Percentiles rank a stretch among this genome's conserved stretches.
Conservation (phyloP, 441 rosid genomes). For the Syzygium malaccense region DNA sequence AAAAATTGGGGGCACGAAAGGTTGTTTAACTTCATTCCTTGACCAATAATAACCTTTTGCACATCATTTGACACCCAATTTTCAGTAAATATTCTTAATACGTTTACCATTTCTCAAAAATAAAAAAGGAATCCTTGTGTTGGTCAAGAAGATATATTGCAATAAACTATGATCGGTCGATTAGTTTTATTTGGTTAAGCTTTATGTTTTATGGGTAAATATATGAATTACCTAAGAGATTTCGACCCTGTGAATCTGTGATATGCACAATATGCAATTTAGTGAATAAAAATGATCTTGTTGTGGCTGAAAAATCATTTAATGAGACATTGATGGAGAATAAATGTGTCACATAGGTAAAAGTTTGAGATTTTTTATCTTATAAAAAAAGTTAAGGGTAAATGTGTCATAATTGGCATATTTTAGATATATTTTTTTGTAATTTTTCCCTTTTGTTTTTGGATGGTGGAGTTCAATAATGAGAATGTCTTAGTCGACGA, state of each 20-base stretch:
- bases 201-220: neutral
- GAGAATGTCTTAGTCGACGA: no score
- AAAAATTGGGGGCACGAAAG: neutral
- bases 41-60: neutral
- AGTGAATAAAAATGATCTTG: no score
- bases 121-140: neutral
- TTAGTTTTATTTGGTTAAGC: neutral
- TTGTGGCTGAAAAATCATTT: no score
- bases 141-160: neutral
- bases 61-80: neutral
- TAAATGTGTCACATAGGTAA: no score
- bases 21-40: neutral
- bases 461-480: no score
- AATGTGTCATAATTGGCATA: no score
- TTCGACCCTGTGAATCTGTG: neutral
- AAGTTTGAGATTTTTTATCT: no score
- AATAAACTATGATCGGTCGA: neutral
- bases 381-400: no score
- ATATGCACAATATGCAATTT: neutral
- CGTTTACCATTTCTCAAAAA: neutral
- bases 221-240: neutral
- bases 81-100: no score
- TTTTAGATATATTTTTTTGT: no score
- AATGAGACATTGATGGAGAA: no score
- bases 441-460: no score